A percentile compares a stretch with the other conserved stretches of the same genome.
These are phyloP conservation scores for Talaromyces atroroseus DNA, from an alignment of 2,329 filamentous ascomycete genomes.

Conservation along the genomic window DNA sequence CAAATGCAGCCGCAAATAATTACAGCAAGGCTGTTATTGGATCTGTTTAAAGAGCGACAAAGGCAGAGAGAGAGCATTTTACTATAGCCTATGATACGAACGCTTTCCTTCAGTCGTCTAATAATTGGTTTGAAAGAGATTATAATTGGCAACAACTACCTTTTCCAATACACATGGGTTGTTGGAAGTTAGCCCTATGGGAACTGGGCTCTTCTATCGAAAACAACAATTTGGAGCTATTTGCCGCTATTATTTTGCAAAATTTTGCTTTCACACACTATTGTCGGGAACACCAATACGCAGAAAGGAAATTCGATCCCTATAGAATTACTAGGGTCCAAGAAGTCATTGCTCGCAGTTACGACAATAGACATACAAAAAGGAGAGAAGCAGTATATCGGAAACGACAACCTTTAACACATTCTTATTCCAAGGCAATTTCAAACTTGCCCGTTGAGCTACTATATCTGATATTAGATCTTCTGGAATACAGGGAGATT, in stretches of 20 bases:
- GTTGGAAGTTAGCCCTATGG: not conserved
- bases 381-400: not conserved
- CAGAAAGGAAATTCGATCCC: not conserved
- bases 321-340: not conserved
- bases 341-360: not conserved
- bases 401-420: not conserved
- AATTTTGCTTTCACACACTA: not conserved
- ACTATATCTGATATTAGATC: not conserved
- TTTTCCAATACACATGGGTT: constrained; percentile 2
- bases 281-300: too few relatives aligned
- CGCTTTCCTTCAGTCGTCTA: too few relatives aligned
- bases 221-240: not conserved
- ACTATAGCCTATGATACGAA: not conserved
- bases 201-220: not conserved
- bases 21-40: not conserved
- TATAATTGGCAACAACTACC: not conserved
- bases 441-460: not conserved
- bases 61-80: not conserved
- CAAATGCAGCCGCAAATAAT: not conserved
- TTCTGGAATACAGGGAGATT: not conserved
- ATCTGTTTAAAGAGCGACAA: not conserved
- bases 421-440: not conserved
- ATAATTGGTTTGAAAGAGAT: not conserved
- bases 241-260: not conserved
- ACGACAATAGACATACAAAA: not conserved